Evolutionary conservation across 441 rosid genomes (phyloP), one percentile per base, ranked within the genome.

Genomic region (Biscutella laevigata): DNA sequence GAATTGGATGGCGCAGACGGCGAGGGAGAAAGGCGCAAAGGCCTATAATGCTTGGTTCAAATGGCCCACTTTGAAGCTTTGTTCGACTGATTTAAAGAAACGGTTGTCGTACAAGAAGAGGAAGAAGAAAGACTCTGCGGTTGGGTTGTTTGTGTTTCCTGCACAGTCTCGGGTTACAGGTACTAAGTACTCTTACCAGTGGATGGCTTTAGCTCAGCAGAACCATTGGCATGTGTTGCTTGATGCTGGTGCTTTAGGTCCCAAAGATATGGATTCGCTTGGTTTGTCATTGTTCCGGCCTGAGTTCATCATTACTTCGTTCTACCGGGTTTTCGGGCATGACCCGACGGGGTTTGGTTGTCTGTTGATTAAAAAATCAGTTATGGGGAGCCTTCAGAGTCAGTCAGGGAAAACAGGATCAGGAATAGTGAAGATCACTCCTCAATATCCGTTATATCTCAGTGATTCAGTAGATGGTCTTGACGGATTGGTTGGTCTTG

Each of bases 141-240:
- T 69, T 11, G 98, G 96, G 7, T 60, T 91, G 64, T 91, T 91
- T 67, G 98, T 88, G 68, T 91, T 91, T 58, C 98, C 96, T 0
- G 98, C 82, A n/a, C 98, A 91, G 67, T 88, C 96, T 22, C 72
- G 98, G 29, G 98, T 91, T 34, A 88, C 95, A 0, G 98, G 98
- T 6, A 69, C 95, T 3, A 91, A 91, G 70, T 91, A 91, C 63
- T 91, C 98, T 0, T 91, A 91, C 62, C 98, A 91, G 26, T 91
- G 98, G 98, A 91, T 91, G 98, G 95, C 96, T 13, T 67, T 84
- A 38, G 98, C 98, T 55, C 98, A 91, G 68, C 98, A 88, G 72
- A 91, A 88, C 57, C 76, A 80, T 59, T 91, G 96, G 98, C 98
- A 91, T 59, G 98, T 91, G 58, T 73, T 91, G 73, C 95, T 91